Conservation (phyloP, 805 yeast species). For the Ascoidea tarda region DNA sequence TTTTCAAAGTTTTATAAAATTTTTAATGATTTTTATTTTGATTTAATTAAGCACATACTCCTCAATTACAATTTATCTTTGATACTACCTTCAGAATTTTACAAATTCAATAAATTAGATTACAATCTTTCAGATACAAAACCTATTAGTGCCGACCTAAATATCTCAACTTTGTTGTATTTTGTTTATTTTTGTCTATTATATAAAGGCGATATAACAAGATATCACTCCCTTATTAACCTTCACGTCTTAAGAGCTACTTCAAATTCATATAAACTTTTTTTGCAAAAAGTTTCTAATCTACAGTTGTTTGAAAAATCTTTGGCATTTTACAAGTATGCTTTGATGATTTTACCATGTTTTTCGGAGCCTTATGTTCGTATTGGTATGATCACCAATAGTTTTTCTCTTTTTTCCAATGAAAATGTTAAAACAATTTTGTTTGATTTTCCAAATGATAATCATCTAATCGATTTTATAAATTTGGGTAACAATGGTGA, state of each 20-base stretch:
- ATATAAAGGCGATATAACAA: slow-evolving; percentile 5
- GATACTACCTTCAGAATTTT: slow-evolving; percentile 1
- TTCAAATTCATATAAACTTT: slow-evolving; percentile 1
- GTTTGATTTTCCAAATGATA: background rate
- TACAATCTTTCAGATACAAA: background rate
- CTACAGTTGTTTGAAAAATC: slow-evolving; percentile 4
- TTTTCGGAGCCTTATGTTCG: slow-evolving; percentile 3
- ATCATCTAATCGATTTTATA: background rate
- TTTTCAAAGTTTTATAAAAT: slow-evolving; percentile 1
- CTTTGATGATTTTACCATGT: slow-evolving; percentile 3
- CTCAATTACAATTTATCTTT: background rate
- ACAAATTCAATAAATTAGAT: background rate
- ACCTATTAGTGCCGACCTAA: background rate
- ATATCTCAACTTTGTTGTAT: slow-evolving; percentile 1
- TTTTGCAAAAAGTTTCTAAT: background rate
- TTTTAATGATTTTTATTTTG: slow-evolving; percentile 2
- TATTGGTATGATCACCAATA: slow-evolving; percentile 6
- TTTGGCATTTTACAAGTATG: slow-evolving; percentile 1
- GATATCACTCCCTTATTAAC: slow-evolving; percentile 4
- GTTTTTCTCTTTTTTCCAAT: background rate
- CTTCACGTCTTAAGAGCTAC: background rate
- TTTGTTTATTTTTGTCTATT: slow-evolving; percentile 4
- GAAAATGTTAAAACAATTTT: background rate
- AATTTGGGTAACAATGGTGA: slow-evolving; percentile 1
- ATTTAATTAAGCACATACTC: slow-evolving; percentile 1